Conservation (phyloP, 2,329 filamentous ascomycete species). For the Phialocephala sp. region DNA sequence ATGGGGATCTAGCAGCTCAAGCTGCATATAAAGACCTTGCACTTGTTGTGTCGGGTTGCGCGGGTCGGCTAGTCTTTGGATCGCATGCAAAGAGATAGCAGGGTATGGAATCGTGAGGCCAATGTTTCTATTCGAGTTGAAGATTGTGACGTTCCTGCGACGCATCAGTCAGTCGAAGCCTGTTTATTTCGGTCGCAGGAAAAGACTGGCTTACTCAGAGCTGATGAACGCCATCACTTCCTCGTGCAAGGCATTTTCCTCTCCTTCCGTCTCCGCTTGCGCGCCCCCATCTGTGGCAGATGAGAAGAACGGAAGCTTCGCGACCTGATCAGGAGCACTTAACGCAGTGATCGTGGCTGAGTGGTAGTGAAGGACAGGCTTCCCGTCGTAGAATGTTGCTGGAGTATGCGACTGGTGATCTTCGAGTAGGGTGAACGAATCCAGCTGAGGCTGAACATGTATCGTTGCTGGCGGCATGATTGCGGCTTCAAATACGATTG, state of each 20-base stretch:
- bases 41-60: slow-evolving; percentile 47
- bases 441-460: slow-evolving; percentile 58
- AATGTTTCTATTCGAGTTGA: slow-evolving; percentile 59
- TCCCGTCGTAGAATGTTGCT: slow-evolving; percentile 71
- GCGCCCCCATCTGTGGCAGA: neutral
- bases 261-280: slow-evolving; percentile 30
- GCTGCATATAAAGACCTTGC: slow-evolving; percentile 67
- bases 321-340: slow-evolving; percentile 59
- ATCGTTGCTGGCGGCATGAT: slow-evolving; percentile 55
- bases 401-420: slow-evolving; percentile 78
- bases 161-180: neutral
- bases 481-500: neutral
- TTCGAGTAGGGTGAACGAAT: slow-evolving; percentile 67
- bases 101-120: slow-evolving; percentile 77
- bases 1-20: slow-evolving; percentile 64
- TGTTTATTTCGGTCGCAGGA: neutral
- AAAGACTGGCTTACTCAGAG: slow-evolving; percentile 55
- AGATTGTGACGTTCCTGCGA: slow-evolving; percentile 64
- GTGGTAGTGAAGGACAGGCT: slow-evolving; percentile 73
- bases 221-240: slow-evolving; percentile 58
- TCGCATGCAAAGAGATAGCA: slow-evolving; percentile 75
- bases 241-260: slow-evolving; percentile 44
- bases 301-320: slow-evolving; percentile 55
- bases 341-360: slow-evolving; percentile 61
- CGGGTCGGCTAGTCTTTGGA: slow-evolving; percentile 59